Percentiles rank a stretch among this genome's conserved stretches.
These are phyloP conservation scores for Hirsutella minnesotensis DNA, from an alignment of 2,329 filamentous ascomycete species.

Conservation along the genomic window DNA sequence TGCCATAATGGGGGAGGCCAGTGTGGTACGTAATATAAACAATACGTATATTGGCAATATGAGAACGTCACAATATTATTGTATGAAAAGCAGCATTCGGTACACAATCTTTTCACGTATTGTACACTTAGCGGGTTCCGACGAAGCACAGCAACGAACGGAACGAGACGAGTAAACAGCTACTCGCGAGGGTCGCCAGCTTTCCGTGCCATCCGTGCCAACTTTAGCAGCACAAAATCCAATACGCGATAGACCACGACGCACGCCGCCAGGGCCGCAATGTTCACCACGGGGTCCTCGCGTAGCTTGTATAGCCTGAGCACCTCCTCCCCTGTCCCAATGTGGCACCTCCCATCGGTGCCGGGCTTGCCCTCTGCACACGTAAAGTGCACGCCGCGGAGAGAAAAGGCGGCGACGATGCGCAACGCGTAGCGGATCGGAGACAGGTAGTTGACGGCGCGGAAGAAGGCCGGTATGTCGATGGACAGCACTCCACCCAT, in stretches of 20 bases:
- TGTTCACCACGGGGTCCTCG: constrained; percentile 45
- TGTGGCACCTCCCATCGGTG: constrained; percentile 48
- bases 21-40: no score
- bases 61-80: no score
- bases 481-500: constrained; percentile 64
- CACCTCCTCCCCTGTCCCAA: constrained; percentile 55
- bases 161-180: no score
- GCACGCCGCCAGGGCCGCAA: constrained; percentile 51
- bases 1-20: no score
- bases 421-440: constrained; percentile 60
- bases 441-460: constrained; percentile 58
- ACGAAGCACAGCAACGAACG: no score
- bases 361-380: constrained; percentile 50
- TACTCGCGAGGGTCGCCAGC: no score
- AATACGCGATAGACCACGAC: constrained; percentile 54
- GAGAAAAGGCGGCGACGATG: constrained; percentile 53
- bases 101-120: no score
- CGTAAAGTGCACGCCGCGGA: constrained; percentile 49
- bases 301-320: constrained; percentile 56
- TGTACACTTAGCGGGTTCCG: no score
- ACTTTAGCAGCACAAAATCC: constrained; percentile 46
- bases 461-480: constrained; percentile 54
- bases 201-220: no score
- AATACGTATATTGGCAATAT: no score
- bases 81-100: no score